Conservation (phyloP, 805 yeast genomes). For the Wickerhamiella qilinensis region DNA sequence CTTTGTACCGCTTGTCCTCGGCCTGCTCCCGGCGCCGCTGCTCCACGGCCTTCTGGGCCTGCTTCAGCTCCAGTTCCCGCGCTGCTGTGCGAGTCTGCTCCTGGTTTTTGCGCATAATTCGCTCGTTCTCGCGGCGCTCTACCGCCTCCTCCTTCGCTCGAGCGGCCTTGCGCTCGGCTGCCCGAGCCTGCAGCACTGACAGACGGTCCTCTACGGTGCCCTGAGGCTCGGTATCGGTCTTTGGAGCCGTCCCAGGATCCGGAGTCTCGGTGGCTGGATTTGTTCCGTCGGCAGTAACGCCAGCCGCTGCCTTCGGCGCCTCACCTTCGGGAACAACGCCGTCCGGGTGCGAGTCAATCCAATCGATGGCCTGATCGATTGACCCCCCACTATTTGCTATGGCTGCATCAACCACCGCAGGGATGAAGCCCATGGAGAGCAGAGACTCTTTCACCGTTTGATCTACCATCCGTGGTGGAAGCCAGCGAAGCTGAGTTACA, state of each 20-base stretch:
- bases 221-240: neutral
- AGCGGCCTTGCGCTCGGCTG: constrained; percentile 19
- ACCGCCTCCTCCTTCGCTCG: constrained; percentile 18
- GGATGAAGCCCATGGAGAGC: constrained; percentile 21
- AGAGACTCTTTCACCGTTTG: constrained; percentile 10
- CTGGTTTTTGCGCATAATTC: constrained; percentile 17
- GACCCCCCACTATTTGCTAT: constrained; percentile 10
- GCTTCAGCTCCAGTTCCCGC: constrained; percentile 19
- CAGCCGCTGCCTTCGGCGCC: constrained; percentile 11
- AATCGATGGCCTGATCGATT: constrained; percentile 19
- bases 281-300: too few species aligned
- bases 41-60: constrained; percentile 19
- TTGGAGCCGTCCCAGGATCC: constrained; percentile 7
- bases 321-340: constrained; percentile 5
- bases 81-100: constrained; percentile 15
- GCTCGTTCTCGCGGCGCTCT: constrained; percentile 18
- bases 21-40: constrained; percentile 17
- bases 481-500: too few species aligned
- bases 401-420: constrained; percentile 19
- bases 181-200: constrained; percentile 18
- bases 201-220: constrained; percentile 18
- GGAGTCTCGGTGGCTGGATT: too few species aligned
- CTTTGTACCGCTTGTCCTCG: constrained; percentile 19
- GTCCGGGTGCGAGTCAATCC: constrained; percentile 21
- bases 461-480: too few species aligned